phyloP scores from a whole-genome alignment of 352 stramenopile genomes.

The Globisporangium ultimum region DNA sequence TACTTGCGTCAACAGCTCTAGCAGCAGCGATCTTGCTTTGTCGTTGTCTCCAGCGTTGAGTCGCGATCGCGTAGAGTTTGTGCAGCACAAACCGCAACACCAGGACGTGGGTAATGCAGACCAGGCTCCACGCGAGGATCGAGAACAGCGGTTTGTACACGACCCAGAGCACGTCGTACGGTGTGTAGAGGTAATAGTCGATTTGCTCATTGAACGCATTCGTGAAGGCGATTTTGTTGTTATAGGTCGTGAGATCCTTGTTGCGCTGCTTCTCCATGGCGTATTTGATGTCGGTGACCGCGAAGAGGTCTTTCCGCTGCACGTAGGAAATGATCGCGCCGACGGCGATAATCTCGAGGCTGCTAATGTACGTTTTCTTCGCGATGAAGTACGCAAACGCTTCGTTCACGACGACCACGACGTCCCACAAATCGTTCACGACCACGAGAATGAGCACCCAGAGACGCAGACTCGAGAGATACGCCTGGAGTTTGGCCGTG shows the following conservation, averaged over 20 bases:
- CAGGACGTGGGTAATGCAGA: slow-evolving; percentile 15
- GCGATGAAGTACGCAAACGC: slow-evolving; percentile 28
- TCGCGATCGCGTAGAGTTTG: neutral
- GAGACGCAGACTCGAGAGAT: slow-evolving; percentile 30
- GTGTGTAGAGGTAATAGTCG: slow-evolving; percentile 17
- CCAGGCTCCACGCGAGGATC: slow-evolving; percentile 21
- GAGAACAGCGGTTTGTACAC: slow-evolving; percentile 31
- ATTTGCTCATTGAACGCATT: slow-evolving; percentile 37
- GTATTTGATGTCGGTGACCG: slow-evolving; percentile 25
- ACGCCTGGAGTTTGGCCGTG: slow-evolving; percentile 28
- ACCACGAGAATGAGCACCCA: slow-evolving; percentile 34
- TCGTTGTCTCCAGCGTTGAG: neutral
- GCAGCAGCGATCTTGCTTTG: neutral
- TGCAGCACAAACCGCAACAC: slow-evolving; percentile 14
- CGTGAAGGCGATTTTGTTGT: slow-evolving; percentile 21
- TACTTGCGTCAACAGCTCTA: neutral
- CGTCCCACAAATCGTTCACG: slow-evolving; percentile 26
- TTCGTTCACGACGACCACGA: slow-evolving; percentile 29
- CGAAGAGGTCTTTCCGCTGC: slow-evolving; percentile 16
- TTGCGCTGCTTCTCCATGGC: slow-evolving; percentile 27
- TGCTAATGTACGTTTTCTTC: slow-evolving; percentile 31
- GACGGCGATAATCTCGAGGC: slow-evolving; percentile 31
- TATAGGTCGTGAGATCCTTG: slow-evolving; percentile 24
- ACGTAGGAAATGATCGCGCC: slow-evolving; percentile 13
- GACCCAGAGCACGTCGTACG: slow-evolving; percentile 19